Evolutionary conservation across 495 filamentous ascomycete species (phyloP).

Genomic region (Xylaria grammica): DNA sequence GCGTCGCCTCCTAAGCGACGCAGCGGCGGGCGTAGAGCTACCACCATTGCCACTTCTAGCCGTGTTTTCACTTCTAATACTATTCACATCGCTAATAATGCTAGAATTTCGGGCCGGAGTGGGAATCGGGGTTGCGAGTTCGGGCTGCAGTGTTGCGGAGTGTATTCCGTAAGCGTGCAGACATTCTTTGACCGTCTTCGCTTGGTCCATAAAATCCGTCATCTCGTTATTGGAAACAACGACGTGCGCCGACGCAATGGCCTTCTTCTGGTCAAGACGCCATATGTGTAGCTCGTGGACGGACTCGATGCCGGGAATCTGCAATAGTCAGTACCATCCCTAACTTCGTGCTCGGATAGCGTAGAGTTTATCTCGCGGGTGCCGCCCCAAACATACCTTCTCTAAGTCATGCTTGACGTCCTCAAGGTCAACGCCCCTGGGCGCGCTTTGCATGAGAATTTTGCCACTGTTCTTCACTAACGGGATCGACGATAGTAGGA

Average conservation of each 20-base stretch:
- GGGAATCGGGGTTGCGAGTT: conserved; percentile 45
- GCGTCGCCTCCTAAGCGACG: conserved; percentile 37
- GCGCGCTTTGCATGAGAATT: conserved; percentile 88
- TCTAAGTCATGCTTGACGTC: conserved; percentile 90
- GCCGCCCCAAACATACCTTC: conserved; percentile 40
- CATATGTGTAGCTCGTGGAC: conserved; percentile 95
- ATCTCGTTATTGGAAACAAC: conserved; percentile 66
- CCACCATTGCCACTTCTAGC: not conserved
- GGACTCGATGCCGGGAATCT: conserved; percentile 77
- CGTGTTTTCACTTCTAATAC: not conserved
- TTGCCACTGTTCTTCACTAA: conserved; percentile 86
- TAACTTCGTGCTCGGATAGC: not conserved
- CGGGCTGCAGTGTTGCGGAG: conserved; percentile 89
- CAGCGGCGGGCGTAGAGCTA: conserved; percentile 15
- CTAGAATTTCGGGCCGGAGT: not conserved
- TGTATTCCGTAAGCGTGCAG: conserved; percentile 94
- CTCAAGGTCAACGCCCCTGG: conserved; percentile 73
- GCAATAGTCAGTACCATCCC: not conserved
- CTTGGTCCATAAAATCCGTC: conserved; percentile 78
- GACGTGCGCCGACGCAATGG: conserved; percentile 85
- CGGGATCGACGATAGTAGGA: conserved; percentile 82
- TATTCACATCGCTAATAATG: conserved; percentile 1
- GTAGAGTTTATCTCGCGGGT: not conserved
- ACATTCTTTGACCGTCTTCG: conserved; percentile 75
- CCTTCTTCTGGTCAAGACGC: conserved; percentile 89